phyloP scores from a whole-genome alignment of 108 stramenopile genomes.

The Skeletonema marinoi region DNA sequence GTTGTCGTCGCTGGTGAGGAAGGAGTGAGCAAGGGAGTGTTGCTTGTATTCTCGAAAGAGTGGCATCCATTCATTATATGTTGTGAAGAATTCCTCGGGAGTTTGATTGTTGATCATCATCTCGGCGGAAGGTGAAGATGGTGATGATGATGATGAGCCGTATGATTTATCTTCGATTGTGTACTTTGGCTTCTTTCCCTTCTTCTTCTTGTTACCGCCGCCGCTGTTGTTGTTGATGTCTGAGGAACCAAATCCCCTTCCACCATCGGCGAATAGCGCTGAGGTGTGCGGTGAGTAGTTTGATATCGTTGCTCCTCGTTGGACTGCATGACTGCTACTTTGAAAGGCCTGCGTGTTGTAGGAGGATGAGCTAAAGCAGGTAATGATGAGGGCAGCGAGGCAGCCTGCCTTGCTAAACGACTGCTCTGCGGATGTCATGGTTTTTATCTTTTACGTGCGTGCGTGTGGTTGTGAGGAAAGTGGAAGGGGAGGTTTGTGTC shows the following conservation, averaged over 20 bases:
- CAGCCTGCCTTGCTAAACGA: too few species aligned
- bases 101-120: background rate
- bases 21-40: background rate
- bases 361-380: too few species aligned
- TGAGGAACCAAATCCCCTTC: background rate
- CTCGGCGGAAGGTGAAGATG: background rate
- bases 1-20: background rate
- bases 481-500: too few species aligned
- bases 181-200: background rate
- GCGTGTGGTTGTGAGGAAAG: too few species aligned
- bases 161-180: slow-evolving; percentile 1
- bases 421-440: too few species aligned
- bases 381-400: too few species aligned
- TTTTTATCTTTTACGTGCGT: too few species aligned
- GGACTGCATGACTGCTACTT: too few species aligned
- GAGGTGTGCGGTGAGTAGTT: too few species aligned
- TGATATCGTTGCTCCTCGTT: too few species aligned
- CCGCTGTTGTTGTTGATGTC: background rate
- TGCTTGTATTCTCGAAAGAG: background rate
- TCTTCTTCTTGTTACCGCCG: background rate
- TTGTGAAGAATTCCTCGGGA: slow-evolving; percentile 12
- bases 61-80: slow-evolving; percentile 3
- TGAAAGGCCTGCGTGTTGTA: too few species aligned
- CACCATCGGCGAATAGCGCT: background rate
- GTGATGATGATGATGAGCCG: background rate